Base-by-base conservation (phyloP, 805 yeast species). In the Candida saitoana region DNA sequence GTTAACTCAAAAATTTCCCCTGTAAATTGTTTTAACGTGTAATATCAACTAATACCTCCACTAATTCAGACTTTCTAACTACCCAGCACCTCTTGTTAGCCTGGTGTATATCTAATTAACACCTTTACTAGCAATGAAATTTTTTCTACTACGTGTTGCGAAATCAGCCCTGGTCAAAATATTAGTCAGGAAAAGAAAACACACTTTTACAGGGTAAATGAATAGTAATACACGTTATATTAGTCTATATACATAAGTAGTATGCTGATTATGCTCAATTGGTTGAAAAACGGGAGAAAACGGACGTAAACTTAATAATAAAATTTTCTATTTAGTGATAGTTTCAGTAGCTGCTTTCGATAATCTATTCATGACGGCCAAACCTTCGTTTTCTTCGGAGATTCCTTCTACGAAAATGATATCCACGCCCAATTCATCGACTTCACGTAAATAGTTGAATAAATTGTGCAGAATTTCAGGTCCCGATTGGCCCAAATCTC, bases 311-410 rank as follows among this genome's bases (percentile, higher is more conserved):
- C n/a, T n/a, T n/a, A n/a, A n/a, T n/a, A n/a, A n/a, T n/a, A n/a
- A n/a, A n/a, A n/a, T n/a, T n/a, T n/a, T n/a, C n/a, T n/a, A 30
- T 8, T 18, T 18, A 3, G 38, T 53, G 18, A 75, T 59, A 11
- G 68, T 68, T 39, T 72, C 76, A 4, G 76, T 63, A 0, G 97
- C 95, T 3, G 97, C 97, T 59, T 90, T 90, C 27, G 75, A 71
- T 24, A 91, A 67, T 51, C 99, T 67, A 59, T 93, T 93, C 96
- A 93, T 91, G 29, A 93, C 84, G 0, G 99, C 99, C 43, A 90
- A 69, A 0, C 99, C 99, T 56, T 89, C 93, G 40, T 83, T 74
- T 1, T 69, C 64, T 49, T 85, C 89, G 19, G 70, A 77, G 5
- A 89, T 77, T 0, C 95, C 95, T 59, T 90, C 97, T 1, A 90